Evolutionary conservation across 176 grass and related monocot species (phyloP).

Genomic region (Aegilops umbellulata): DNA sequence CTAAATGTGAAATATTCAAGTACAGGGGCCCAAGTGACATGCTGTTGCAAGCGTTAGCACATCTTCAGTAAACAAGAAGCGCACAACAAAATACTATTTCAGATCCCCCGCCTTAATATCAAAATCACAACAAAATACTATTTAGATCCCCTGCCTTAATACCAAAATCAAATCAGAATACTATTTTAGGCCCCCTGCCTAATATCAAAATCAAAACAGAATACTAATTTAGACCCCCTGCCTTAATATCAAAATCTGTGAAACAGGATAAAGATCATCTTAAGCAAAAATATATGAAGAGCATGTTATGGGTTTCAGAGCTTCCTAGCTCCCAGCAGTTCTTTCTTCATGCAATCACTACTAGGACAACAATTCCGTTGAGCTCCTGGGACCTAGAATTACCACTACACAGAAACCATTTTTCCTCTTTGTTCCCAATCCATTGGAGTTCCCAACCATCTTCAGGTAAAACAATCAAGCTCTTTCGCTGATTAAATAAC

Average conservation of each 20-base stretch:
- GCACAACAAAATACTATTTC: background rate
- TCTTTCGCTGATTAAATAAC: background rate
- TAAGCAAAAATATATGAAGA: background rate
- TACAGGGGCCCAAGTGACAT: background rate
- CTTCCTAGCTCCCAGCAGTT: background rate
- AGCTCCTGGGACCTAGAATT: background rate
- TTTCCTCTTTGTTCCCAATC: background rate
- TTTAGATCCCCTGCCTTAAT: background rate
- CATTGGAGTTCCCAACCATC: background rate
- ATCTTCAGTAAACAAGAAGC: conserved; percentile 2
- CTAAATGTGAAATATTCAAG: background rate
- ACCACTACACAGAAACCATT: background rate
- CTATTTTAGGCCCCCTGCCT: background rate
- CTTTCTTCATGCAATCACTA: background rate
- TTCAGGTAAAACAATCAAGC: background rate
- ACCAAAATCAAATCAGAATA: background rate
- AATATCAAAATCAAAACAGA: no score
- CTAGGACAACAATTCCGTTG: background rate
- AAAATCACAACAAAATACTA: no score
- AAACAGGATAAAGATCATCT: background rate
- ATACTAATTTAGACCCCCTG: background rate
- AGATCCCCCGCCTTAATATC: no score
- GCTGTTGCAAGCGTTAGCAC: background rate
- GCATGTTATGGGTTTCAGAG: background rate
- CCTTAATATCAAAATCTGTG: background rate